Evolutionary conservation across 805 yeast genomes (phyloP), one percentile per base, ranked within the genome.

Genomic region (Ogataea populi-albae): DNA sequence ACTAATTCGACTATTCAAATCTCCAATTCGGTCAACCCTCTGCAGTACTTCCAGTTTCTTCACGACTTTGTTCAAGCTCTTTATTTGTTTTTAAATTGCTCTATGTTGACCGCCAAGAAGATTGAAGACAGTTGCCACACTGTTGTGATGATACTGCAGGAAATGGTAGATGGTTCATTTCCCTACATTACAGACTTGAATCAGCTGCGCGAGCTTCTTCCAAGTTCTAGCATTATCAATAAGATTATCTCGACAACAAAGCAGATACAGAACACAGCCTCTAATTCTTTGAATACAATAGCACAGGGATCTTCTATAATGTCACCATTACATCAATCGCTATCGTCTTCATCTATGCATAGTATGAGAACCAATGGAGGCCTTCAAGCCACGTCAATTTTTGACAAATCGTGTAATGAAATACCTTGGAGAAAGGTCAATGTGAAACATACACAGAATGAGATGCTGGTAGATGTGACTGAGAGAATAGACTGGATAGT

Each of bases 371-470:
- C 38, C 39, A 37, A 40, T 5, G 36, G 43, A 10, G 21, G 45
- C 2, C 36, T 34, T 6, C 20, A 31, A 3, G 26, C 45, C 2
- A 39, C 42, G 2, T 52, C 54, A 8, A 51, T 59, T 7, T 45
- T 55, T 17, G 65, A 59, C 52, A 73, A 30, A 30, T 55, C 64
- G 0, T 61, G 61, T 4, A 55, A 64, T 30, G 52, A 54, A 18
- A 62, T 65, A 6, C 95, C 96, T 1, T 91, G 98, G 98, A 73
- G 98, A 50, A 68, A 75, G 30, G 55, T 79, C 4, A 73, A 77
- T 44, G 81, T 84, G n/a, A 74, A 71, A 46, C 78, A 86, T 55
- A 71, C 86, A 3, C 79, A 79, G 46, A 87, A 91, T 58, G 98
- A 91, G 59, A 69, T 91, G 59, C 87, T 80, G 55, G 82, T 91